phyloP scores from a whole-genome alignment of 2,329 filamentous ascomycete genomes.

The Furcasterigmium sp. region DNA sequence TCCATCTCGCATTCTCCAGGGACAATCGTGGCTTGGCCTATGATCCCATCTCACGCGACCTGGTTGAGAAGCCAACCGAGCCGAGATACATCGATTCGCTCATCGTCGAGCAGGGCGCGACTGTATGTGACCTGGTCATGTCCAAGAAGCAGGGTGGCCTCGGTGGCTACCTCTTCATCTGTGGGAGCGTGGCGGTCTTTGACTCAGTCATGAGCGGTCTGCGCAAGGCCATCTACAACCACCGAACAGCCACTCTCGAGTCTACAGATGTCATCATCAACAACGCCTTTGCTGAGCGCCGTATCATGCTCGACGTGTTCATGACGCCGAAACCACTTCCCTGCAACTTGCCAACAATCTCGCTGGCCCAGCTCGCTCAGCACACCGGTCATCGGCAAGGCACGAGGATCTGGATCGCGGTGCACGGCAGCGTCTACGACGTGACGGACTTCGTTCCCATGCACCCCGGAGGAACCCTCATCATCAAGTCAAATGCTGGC shows the following conservation, averaged over 20 bases:
- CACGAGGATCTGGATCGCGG: conserved; percentile 43
- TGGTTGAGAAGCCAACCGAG: conserved; percentile 42
- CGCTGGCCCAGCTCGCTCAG: conserved; percentile 40
- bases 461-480: conserved; percentile 48
- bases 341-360: conserved; percentile 43
- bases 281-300: conserved; percentile 47
- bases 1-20: conserved; percentile 47
- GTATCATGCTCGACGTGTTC: conserved; percentile 53
- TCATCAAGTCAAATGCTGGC: conserved; percentile 50
- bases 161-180: conserved; percentile 19
- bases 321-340: conserved; percentile 49
- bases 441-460: conserved; percentile 48
- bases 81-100: conserved; percentile 47
- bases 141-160: conserved; percentile 49
- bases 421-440: conserved; percentile 48
- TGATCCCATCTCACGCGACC: conserved; percentile 31
- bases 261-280: conserved; percentile 44
- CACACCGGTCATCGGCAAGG: conserved; percentile 45
- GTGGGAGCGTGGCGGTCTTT: conserved; percentile 28
- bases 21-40: conserved; percentile 42
- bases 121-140: conserved; percentile 50
- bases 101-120: conserved; percentile 44
- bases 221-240: conserved; percentile 48
- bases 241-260: conserved; percentile 45
- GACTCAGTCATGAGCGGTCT: conserved; percentile 52